Evolutionary conservation across 495 filamentous ascomycete species (phyloP).

Genomic region (Talaromyces ruber): DNA sequence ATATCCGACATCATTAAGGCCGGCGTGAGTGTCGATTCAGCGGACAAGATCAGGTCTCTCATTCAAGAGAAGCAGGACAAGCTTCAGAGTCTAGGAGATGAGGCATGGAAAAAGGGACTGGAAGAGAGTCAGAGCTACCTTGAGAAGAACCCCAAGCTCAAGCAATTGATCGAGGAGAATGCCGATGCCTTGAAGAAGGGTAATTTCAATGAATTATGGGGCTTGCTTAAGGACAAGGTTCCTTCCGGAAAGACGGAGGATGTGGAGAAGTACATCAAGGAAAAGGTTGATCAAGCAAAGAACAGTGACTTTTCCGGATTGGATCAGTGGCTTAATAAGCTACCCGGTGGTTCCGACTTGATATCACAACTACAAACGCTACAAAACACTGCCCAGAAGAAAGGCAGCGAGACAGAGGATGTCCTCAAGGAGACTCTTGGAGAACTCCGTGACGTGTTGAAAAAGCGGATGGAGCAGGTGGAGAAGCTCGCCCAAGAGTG

Average conservation of each 20-base stretch:
- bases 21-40: slow-evolving; percentile 39
- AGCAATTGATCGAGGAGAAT: slow-evolving; percentile 55
- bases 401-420: slow-evolving; percentile 51
- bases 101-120: slow-evolving; percentile 55
- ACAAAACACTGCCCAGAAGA: slow-evolving; percentile 44
- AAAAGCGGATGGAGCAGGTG: slow-evolving; percentile 33
- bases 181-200: slow-evolving; percentile 49
- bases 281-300: slow-evolving; percentile 45
- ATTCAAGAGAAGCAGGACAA: slow-evolving; percentile 58
- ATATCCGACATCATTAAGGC: slow-evolving; percentile 44
- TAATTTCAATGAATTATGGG: slow-evolving; percentile 44
- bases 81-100: slow-evolving; percentile 50
- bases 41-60: slow-evolving; percentile 45
- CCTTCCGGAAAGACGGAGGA: slow-evolving; percentile 44
- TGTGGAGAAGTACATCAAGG: slow-evolving; percentile 50
- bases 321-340: slow-evolving; percentile 41
- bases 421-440: slow-evolving; percentile 50
- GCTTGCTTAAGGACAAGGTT: slow-evolving; percentile 44
- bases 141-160: slow-evolving; percentile 58
- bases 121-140: slow-evolving; percentile 53
- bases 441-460: slow-evolving; percentile 37
- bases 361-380: slow-evolving; percentile 46
- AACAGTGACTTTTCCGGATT: slow-evolving; percentile 26
- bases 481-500: slow-evolving; percentile 29
- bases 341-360: slow-evolving; percentile 46